These are phyloP conservation scores for Erysimum cheiri DNA, from an alignment of 441 rosid species.

Conservation along the genomic window DNA sequence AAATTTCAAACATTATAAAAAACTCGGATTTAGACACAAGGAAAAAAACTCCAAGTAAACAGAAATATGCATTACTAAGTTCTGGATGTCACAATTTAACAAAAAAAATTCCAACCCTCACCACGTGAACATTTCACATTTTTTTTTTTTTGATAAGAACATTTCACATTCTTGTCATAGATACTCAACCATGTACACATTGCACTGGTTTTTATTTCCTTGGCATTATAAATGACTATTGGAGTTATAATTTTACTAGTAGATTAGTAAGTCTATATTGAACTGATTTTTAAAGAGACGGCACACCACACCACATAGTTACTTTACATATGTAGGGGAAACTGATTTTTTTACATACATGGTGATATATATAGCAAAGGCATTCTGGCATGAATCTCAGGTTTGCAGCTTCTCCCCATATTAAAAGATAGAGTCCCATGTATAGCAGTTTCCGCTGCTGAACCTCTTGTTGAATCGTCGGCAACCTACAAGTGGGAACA, in stretches of 20 bases:
- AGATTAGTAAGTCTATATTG: background rate
- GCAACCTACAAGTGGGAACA: slow-evolving; percentile 58
- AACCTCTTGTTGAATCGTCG: slow-evolving; percentile 69
- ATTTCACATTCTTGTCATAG: background rate
- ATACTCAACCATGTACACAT: background rate
- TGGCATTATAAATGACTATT: background rate
- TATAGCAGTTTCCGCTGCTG: slow-evolving; percentile 90
- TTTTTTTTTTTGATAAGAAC: too few species aligned
- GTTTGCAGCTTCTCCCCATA: slow-evolving; percentile 98
- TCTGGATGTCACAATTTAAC: background rate
- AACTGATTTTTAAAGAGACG: background rate
- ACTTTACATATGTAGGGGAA: background rate
- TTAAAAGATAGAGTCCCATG: slow-evolving; percentile 88
- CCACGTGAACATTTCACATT: background rate
- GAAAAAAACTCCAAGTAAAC: background rate
- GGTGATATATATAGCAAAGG: slow-evolving; percentile 93
- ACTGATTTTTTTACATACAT: slow-evolving; percentile 56
- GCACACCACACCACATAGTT: background rate
- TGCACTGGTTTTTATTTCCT: slow-evolving; percentile 2
- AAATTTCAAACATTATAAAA: slow-evolving; percentile 18
- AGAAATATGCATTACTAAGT: background rate
- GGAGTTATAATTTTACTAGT: background rate
- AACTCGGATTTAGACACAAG: background rate
- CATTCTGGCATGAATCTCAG: slow-evolving; percentile 97
- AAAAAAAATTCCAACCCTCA: too few species aligned